Evolutionary conservation across 2,329 filamentous ascomycete species (phyloP).

Genomic region (Fusarium buxicola): DNA sequence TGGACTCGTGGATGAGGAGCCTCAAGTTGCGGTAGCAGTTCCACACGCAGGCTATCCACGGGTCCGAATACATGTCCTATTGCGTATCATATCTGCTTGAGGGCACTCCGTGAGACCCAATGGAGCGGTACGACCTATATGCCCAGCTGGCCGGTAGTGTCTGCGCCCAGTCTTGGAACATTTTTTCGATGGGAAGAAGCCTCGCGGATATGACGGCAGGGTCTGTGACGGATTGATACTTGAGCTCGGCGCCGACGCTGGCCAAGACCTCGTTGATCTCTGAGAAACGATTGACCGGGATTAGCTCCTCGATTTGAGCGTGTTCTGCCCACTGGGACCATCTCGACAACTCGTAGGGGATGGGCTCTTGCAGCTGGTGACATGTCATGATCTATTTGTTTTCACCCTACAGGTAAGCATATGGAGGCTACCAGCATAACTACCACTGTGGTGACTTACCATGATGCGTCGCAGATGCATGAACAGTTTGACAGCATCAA

Average conservation of each 20-base stretch:
- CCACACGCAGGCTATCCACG: slow-evolving; percentile 37
- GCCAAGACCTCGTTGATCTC: slow-evolving; percentile 33
- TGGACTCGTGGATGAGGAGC: slow-evolving; percentile 35
- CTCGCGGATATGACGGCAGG: slow-evolving; percentile 8
- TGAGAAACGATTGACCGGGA: slow-evolving; percentile 20
- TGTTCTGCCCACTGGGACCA: slow-evolving; percentile 36
- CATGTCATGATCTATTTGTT: slow-evolving; percentile 33
- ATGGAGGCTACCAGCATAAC: background rate
- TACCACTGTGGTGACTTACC: slow-evolving; percentile 2
- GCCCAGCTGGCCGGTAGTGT: slow-evolving; percentile 15
- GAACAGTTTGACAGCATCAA: slow-evolving; percentile 27
- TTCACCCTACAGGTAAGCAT: slow-evolving; percentile 4
- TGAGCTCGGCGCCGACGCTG: slow-evolving; percentile 20
- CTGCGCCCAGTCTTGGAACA: slow-evolving; percentile 19
- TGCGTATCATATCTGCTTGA: slow-evolving; percentile 20
- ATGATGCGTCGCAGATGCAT: slow-evolving; percentile 37
- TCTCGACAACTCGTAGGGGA: slow-evolving; percentile 30
- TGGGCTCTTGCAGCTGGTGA: slow-evolving; percentile 39
- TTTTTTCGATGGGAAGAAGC: slow-evolving; percentile 27
- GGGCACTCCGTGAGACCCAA: slow-evolving; percentile 8
- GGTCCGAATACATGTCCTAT: slow-evolving; percentile 29
- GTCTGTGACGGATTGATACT: slow-evolving; percentile 22
- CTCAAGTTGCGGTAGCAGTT: slow-evolving; percentile 37
- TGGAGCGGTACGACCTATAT: slow-evolving; percentile 24
- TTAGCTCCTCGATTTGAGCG: background rate